Evolutionary conservation across 257 asterid genomes (phyloP), one percentile per base, ranked within the genome.

Genomic region (Fraxinus pennsylvanica): DNA sequence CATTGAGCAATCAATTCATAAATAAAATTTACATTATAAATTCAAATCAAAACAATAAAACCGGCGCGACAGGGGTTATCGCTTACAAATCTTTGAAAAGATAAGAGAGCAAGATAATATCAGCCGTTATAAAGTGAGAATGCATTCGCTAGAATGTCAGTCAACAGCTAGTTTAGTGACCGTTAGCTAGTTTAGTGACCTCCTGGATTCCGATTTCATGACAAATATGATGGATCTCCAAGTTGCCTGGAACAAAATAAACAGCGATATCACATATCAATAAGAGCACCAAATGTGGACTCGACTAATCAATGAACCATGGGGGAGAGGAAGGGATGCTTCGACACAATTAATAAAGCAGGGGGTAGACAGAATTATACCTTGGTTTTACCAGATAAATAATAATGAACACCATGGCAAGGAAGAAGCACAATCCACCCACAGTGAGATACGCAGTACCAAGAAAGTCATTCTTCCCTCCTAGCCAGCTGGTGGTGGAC

Each of bases 401-500:
- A 76, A 91, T 84, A 25, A 81, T 73, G 84, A 91, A 92, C 78
- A 82, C 82, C 82, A 91, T 83, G 75, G 97, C 97, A 86, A 92
- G 80, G 81, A 84, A 81, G 81, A 89, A 85, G 91, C 96, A 91
- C 32, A 92, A 74, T 47, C 97, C 97, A 67, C 97, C 97, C 76
- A 91, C 92, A 13, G 94, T 86, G 81, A 92, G 90, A 80, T 92
- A 92, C 0, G 97, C 97, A 81, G 87, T 87, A 38, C 97, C 97
- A 82, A 92, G 90, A 75, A 92, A 92, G 68, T 91, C 88, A 47
- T 92, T 92, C 87, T 89, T 92, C 80, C 97, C 97, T 73, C 97
- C 97, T 35, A 92, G 94, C 96, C 96, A 91, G 84, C 96, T 92
- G 57, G 97, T 86, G 39, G 97, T 92, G 63, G 97, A 92, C 54